phyloP scores from a whole-genome alignment of 1,139 yeast genomes.

The Magnusiomyces suaveolens region DNA sequence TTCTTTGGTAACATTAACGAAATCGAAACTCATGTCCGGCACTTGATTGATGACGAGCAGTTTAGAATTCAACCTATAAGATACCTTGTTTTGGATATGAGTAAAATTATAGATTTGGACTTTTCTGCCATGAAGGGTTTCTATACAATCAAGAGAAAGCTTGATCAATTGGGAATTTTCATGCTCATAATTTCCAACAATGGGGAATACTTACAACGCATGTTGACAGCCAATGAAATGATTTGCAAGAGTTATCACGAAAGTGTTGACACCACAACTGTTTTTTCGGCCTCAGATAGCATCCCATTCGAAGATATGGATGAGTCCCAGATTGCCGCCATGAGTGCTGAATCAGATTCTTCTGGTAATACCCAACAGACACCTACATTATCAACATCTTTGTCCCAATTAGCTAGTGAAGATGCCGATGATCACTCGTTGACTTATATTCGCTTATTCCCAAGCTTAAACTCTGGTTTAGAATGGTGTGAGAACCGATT shows the following conservation, averaged over 20 bases:
- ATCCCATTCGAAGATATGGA: background rate
- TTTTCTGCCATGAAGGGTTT: constrained; percentile 96
- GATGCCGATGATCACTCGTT: constrained; percentile 20
- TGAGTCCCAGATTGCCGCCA: background rate
- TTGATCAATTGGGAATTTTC: constrained; percentile 60
- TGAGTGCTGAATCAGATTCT: background rate
- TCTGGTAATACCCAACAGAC: background rate
- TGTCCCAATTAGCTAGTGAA: background rate
- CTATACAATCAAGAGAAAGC: constrained; percentile 70
- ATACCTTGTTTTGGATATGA: constrained; percentile 75
- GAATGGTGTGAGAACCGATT: constrained; percentile 97
- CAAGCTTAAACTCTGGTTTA: constrained; percentile 72
- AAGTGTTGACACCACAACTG: background rate
- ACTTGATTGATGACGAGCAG: constrained; percentile 45
- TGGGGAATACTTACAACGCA: constrained; percentile 44
- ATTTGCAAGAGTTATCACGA: constrained; percentile 41
- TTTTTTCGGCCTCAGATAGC: background rate
- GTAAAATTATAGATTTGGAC: constrained; percentile 73
- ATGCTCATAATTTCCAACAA: constrained; percentile 74
- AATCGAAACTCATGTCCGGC: constrained; percentile 66
- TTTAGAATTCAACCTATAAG: constrained; percentile 53
- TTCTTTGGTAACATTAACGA: constrained; percentile 95
- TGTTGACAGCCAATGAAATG: constrained; percentile 63
- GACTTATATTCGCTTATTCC: constrained; percentile 46
- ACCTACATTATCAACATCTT: background rate